These are phyloP conservation scores for Vanilla planifolia DNA, from an alignment of 106 monocot species.

Conservation along the genomic window DNA sequence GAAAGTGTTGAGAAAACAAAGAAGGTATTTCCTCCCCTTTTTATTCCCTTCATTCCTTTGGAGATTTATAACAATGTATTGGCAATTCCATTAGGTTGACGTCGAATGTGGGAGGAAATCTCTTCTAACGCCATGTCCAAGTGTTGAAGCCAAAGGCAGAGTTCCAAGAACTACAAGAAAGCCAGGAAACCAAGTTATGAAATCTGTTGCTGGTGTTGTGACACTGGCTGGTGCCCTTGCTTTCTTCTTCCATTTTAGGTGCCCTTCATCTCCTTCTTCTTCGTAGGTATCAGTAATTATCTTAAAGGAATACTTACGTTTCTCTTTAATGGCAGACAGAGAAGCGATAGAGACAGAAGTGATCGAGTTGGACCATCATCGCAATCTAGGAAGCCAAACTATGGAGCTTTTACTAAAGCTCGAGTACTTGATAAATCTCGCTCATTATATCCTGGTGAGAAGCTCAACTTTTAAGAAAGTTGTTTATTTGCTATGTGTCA, in stretches of 20 bases:
- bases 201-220: constrained; percentile 42
- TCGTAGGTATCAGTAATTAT: too few species aligned
- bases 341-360: constrained; percentile 20
- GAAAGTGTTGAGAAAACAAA: too few species aligned
- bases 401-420: constrained; percentile 2
- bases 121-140: neutral
- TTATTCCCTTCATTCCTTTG: too few species aligned
- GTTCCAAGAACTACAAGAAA: neutral
- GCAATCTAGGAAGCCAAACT: constrained; percentile 2
- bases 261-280: constrained; percentile 1
- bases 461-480: constrained; percentile 45
- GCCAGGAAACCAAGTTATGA: constrained; percentile 27
- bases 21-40: too few species aligned
- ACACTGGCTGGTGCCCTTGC: constrained; percentile 31
- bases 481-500: too few species aligned
- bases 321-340: constrained; percentile 15
- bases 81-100: too few species aligned
- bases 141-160: constrained; percentile 3
- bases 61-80: too few species aligned
- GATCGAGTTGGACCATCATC: neutral
- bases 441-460: constrained; percentile 28
- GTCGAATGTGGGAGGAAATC: too few species aligned
- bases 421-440: constrained; percentile 13
- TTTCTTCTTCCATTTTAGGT: constrained; percentile 47
- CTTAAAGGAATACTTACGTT: neutral